Evolutionary conservation across 139 green algal genomes (phyloP).

Genomic region (Volvox reticuliferus): DNA sequence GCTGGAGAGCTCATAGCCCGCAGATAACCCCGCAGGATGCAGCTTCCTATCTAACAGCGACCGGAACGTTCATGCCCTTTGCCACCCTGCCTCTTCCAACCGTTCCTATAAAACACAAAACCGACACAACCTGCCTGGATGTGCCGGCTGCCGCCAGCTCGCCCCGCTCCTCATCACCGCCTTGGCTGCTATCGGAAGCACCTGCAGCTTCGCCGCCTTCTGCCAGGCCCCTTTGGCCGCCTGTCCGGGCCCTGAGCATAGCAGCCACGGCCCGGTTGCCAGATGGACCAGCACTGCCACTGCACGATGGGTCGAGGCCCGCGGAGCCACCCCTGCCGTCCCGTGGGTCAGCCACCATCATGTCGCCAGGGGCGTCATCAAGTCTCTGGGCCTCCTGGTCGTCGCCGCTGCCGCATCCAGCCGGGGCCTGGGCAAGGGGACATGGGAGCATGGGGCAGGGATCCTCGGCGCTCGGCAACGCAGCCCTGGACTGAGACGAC

Average conservation of each 20-base stretch:
- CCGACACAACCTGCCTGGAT: no score
- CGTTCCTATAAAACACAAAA: no score
- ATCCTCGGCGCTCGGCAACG: no score
- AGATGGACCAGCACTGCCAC: neutral
- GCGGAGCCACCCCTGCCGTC: neutral
- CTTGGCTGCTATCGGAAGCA: neutral
- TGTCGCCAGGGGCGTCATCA: neutral
- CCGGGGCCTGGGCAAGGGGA: neutral
- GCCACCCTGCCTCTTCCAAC: no score
- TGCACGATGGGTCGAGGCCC: constrained; percentile 1
- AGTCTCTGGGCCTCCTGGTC: neutral
- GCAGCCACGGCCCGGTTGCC: constrained; percentile 76
- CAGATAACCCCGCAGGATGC: no score
- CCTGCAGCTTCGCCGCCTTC: neutral
- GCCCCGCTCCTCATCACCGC: neutral
- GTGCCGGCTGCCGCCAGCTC: no score
- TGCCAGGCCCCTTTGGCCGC: no score
- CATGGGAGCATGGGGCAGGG: no score
- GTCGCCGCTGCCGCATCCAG: neutral
- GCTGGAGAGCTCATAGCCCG: no score
- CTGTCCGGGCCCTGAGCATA: constrained; percentile 68
- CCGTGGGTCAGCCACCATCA: neutral
- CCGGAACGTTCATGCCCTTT: no score
- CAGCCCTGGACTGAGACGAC: no score
- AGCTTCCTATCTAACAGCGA: no score